These are phyloP conservation scores for Vaccinium vitisidaea DNA, from an alignment of 148 eudicot genomes.

Conservation along the genomic window DNA sequence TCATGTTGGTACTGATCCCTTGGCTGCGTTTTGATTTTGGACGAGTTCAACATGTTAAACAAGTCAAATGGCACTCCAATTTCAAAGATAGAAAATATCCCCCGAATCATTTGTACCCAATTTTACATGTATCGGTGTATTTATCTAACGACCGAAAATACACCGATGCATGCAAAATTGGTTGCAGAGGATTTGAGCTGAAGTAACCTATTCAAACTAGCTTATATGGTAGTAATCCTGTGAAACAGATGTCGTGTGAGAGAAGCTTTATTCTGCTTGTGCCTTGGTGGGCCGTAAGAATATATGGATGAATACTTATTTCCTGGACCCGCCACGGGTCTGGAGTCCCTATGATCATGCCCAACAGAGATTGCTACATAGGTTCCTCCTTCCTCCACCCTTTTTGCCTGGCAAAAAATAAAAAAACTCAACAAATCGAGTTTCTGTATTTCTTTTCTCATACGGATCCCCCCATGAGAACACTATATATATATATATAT, in stretches of 20 bases:
- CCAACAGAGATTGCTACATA: not conserved
- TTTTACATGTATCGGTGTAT: not conserved
- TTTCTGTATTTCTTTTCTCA: not conserved
- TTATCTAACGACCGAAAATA: not conserved
- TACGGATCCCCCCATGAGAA: not conserved
- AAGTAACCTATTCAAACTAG: not conserved
- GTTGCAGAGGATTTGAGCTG: not conserved
- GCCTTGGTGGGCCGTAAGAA: not conserved
- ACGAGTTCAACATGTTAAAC: not conserved
- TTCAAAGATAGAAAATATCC: not conserved
- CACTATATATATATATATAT: not conserved
- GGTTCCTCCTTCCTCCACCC: not conserved
- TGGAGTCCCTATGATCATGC: not conserved
- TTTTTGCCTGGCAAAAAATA: too few species aligned
- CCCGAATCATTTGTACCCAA: too few species aligned
- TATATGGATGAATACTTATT: not conserved
- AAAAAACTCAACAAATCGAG: not conserved
- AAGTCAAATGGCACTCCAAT: not conserved
- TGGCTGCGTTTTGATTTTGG: not conserved
- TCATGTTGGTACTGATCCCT: not conserved
- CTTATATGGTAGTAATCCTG: not conserved
- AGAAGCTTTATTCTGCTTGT: not conserved
- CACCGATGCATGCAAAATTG: not conserved
- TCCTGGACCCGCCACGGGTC: not conserved
- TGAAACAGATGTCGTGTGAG: not conserved